A percentile compares a stretch with the other conserved stretches of the same genome.
These are phyloP conservation scores for Boletellus ananas DNA, from an alignment of 768 basidiomycete genomes.

Conservation along the genomic window DNA sequence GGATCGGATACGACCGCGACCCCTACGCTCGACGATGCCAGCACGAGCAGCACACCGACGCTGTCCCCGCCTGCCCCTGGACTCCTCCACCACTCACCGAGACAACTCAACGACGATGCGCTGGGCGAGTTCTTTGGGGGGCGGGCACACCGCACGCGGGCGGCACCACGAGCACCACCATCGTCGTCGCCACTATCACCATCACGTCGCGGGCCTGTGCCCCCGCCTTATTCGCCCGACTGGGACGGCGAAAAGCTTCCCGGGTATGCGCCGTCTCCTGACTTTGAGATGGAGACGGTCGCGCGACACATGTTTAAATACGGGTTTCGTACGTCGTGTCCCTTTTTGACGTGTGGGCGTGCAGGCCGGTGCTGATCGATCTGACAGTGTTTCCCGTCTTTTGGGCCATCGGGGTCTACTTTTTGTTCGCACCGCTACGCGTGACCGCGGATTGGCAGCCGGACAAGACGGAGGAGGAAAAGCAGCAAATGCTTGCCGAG, in stretches of 20 bases:
- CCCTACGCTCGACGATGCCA: conserved; percentile 11
- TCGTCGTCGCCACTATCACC: no score
- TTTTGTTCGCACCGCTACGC: conserved; percentile 51
- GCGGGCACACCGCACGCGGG: conserved; percentile 22
- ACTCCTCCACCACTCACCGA: conserved; percentile 18
- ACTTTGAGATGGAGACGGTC: conserved; percentile 50
- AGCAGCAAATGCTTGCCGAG: conserved; percentile 40
- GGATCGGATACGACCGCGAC: conserved; percentile 20
- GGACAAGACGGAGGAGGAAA: conserved; percentile 53
- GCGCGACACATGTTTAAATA: conserved; percentile 62
- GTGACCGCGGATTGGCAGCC: conserved; percentile 51
- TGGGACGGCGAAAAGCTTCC: conserved; percentile 33
- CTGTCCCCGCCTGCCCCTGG: conserved; percentile 13
- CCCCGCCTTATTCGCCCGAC: conserved; percentile 46
- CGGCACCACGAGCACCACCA: conserved; percentile 9
- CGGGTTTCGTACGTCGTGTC: conserved; percentile 49
- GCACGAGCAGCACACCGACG: conserved; percentile 17
- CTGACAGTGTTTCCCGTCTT: conserved; percentile 56
- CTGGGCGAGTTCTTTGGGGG: conserved; percentile 32
- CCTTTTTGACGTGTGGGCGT: not conserved
- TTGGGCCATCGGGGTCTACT: conserved; percentile 56
- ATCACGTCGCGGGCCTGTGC: not conserved
- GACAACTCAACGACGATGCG: conserved; percentile 29
- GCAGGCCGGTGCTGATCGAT: not conserved
- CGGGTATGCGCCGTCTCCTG: conserved; percentile 19